phyloP scores from a whole-genome alignment of 306 rosid species.

The Medicago lupulina region DNA sequence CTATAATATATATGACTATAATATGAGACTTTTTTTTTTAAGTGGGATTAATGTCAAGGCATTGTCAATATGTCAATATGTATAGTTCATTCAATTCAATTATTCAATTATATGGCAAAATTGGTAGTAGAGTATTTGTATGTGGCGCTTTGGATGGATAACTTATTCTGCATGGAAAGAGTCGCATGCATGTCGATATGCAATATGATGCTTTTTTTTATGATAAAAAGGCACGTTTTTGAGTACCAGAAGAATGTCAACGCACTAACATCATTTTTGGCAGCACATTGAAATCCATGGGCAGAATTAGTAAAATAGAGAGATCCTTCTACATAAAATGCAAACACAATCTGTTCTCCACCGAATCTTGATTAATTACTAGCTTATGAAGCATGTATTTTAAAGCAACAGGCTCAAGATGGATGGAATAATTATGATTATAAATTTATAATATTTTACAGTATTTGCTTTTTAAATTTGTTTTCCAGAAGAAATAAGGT shows the following conservation, averaged over 20 bases:
- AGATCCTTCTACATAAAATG: conserved; percentile 27
- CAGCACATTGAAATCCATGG: background rate
- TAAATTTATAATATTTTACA: background rate
- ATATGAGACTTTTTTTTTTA: background rate
- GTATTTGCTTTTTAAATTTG: no score
- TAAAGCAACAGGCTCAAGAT: background rate
- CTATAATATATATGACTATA: background rate
- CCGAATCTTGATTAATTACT: background rate
- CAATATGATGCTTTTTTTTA: background rate
- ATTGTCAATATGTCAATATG: background rate
- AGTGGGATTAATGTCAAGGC: background rate
- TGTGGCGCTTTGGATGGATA: conserved; percentile 8
- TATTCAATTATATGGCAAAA: background rate
- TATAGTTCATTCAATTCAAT: no score
- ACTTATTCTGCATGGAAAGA: conserved; percentile 33
- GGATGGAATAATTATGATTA: background rate
- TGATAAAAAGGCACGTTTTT: background rate
- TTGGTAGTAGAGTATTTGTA: background rate
- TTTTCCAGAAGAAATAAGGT: no score
- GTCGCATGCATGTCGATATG: background rate
- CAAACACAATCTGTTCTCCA: background rate
- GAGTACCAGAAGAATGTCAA: conserved; percentile 42
- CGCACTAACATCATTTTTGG: conserved; percentile 6
- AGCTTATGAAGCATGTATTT: background rate
- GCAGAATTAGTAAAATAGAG: background rate